Evolutionary conservation across 805 yeast species (phyloP).

Genomic region (Candida palmyrensis): DNA sequence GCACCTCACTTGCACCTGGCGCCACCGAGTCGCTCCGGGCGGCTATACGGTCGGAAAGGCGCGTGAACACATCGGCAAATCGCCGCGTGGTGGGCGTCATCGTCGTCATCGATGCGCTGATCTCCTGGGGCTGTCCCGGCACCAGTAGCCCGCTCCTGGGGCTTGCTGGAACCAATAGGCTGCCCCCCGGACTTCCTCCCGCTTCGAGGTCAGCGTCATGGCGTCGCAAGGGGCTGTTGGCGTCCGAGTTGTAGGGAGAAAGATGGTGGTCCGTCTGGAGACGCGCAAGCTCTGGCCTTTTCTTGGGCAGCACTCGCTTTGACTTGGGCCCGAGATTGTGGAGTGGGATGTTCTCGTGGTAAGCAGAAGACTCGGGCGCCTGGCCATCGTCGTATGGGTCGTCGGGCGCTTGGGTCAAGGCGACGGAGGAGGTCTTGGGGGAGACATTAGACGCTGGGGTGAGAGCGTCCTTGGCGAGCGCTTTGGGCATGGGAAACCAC

Average conservation of each 20-base stretch:
- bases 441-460: too few relatives aligned
- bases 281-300: too few relatives aligned
- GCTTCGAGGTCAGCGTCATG: conserved; percentile 3
- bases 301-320: conserved; percentile 1
- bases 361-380: conserved; percentile 6
- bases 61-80: conserved; percentile 19
- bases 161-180: neutral
- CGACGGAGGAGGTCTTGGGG: conserved; percentile 1
- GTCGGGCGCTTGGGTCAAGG: conserved; percentile 2
- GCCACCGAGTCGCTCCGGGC: conserved; percentile 21
- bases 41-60: conserved; percentile 32
- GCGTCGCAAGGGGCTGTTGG: neutral
- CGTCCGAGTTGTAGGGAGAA: neutral
- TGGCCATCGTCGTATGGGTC: conserved; percentile 2
- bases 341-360: conserved; percentile 15
- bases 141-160: conserved; percentile 1
- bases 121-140: conserved; percentile 1
- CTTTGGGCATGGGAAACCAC: conserved; percentile 23
- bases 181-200: neutral
- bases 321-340: conserved; percentile 6
- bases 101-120: too few relatives aligned
- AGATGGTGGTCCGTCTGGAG: too few relatives aligned
- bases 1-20: neutral
- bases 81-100: conserved; percentile 11
- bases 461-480: neutral